Conservation (phyloP, 2,329 filamentous ascomycete species). For the Fusarium sambucinum region DNA sequence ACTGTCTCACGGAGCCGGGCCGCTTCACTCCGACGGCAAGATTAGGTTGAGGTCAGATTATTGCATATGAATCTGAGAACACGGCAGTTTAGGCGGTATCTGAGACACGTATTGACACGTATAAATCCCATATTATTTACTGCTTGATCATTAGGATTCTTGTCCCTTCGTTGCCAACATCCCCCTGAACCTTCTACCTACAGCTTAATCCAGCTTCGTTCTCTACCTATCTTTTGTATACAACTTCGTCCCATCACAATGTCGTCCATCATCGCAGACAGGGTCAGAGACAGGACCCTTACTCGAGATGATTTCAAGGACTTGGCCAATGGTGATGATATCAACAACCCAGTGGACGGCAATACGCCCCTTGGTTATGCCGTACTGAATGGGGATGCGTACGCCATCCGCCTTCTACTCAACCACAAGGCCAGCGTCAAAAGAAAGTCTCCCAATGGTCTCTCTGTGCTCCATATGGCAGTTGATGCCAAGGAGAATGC, state of each 20-base stretch:
- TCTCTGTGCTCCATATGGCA: slow-evolving; percentile 3
- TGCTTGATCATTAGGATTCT: background rate
- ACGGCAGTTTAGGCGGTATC: background rate
- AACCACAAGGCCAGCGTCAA: background rate
- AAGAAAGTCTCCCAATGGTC: background rate
- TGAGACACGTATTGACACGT: background rate
- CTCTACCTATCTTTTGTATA: background rate
- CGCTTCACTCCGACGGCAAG: background rate
- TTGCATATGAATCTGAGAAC: background rate
- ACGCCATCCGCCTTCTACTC: background rate
- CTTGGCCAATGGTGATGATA: background rate
- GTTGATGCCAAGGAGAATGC: slow-evolving; percentile 7
- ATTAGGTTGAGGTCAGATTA: background rate
- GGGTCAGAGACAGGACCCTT: slow-evolving; percentile 3
- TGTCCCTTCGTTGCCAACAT: background rate
- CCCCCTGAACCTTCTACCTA: background rate
- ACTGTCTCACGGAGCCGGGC: background rate
- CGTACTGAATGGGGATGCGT: background rate
- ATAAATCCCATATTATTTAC: background rate
- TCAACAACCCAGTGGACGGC: background rate
- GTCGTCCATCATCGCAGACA: slow-evolving; percentile 4
- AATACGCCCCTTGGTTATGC: slow-evolving; percentile 6
- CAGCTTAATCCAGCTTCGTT: background rate
- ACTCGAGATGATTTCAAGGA: slow-evolving; percentile 3
- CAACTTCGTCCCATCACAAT: background rate